Base-by-base conservation (phyloP, 805 yeast species). In the Candida methanosorbosa region DNA sequence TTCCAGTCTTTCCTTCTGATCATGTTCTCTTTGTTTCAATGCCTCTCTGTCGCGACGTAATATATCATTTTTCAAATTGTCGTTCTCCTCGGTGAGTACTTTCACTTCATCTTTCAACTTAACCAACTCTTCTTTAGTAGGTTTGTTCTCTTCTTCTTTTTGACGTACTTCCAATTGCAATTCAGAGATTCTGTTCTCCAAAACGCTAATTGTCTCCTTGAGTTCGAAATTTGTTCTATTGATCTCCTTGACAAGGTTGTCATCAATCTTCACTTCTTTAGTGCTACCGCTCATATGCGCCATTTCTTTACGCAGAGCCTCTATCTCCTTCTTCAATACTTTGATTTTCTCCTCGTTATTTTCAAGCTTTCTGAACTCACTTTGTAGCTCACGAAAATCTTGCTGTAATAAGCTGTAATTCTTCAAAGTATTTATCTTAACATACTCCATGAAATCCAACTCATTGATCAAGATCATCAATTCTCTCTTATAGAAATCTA, bases 391-490 rank as follows among this genome's bases (percentile, higher is more conserved):
- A 4, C 19, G 16, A 9, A 17, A 17, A 3, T 17, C 19, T 13
- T 28, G 20, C 20, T 28, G 18, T 7, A 28, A 18, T n/a, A 7
- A 8, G 3, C 16, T 9, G 15, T 17, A 24, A 11, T 6, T 7
- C 14, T 12, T 5, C n/a, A 6, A 4, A 5, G 28, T 14, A 9
- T 16, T 16, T 14, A 5, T 14, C 11, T 26, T 11, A 26, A 12
- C 12, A 50, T 72, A 77, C 32, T 66, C 63, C 4, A 73, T 61
- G 44, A 80, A 79, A 32, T 76, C 80, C 26, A 75, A 57, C 48
- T 79, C 86, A 49, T 79, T 80, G 34, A 67, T 66, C 38, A 66
- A 45, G 25, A 78, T 58, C 36, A 78, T 50, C 13, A 78, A 55
- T 45, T 80, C 84, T 37, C 84, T 59, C 36, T 72, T 72, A 39